phyloP scores from a whole-genome alignment of 352 stramenopile genomes.

The Phytophthora ramorum region DNA sequence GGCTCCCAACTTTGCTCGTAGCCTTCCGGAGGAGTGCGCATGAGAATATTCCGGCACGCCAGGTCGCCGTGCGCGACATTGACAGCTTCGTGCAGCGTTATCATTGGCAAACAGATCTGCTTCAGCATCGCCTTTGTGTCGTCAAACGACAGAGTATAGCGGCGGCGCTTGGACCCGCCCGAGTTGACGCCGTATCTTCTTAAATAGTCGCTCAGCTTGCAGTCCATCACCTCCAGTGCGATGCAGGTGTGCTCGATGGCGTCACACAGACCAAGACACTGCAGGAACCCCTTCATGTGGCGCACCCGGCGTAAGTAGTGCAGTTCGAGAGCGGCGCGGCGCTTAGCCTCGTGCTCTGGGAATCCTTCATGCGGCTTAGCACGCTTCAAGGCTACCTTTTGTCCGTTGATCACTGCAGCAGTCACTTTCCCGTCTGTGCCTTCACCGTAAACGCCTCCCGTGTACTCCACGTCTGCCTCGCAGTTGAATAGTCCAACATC shows the following conservation, averaged over 20 bases:
- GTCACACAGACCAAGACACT: slow-evolving; percentile 84
- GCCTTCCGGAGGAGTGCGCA: slow-evolving; percentile 77
- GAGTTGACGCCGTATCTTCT: slow-evolving; percentile 64
- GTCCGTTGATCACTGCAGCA: slow-evolving; percentile 74
- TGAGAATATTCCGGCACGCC: slow-evolving; percentile 88
- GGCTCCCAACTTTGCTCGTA: slow-evolving; percentile 86
- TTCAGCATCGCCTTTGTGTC: slow-evolving; percentile 66
- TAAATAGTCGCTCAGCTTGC: slow-evolving; percentile 89
- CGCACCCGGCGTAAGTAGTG: slow-evolving; percentile 84
- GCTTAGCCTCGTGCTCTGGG: slow-evolving; percentile 80
- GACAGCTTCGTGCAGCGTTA: slow-evolving; percentile 78
- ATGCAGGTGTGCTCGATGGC: slow-evolving; percentile 89
- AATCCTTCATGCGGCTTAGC: slow-evolving; percentile 84
- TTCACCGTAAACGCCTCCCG: slow-evolving; percentile 84
- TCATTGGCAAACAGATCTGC: slow-evolving; percentile 83
- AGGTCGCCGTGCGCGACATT: slow-evolving; percentile 85
- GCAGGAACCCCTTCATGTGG: slow-evolving; percentile 78
- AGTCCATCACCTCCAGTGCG: slow-evolving; percentile 88
- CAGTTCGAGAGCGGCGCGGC: slow-evolving; percentile 74
- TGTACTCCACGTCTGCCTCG: slow-evolving; percentile 81
- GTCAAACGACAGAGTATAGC: slow-evolving; percentile 66
- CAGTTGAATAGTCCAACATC: slow-evolving; percentile 89
- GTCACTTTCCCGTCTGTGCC: slow-evolving; percentile 84
- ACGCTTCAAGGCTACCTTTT: slow-evolving; percentile 86
- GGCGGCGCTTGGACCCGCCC: slow-evolving; percentile 50